These are phyloP conservation scores for Fusarium albidum DNA, from an alignment of 2,329 filamentous ascomycete genomes.

Conservation along the genomic window DNA sequence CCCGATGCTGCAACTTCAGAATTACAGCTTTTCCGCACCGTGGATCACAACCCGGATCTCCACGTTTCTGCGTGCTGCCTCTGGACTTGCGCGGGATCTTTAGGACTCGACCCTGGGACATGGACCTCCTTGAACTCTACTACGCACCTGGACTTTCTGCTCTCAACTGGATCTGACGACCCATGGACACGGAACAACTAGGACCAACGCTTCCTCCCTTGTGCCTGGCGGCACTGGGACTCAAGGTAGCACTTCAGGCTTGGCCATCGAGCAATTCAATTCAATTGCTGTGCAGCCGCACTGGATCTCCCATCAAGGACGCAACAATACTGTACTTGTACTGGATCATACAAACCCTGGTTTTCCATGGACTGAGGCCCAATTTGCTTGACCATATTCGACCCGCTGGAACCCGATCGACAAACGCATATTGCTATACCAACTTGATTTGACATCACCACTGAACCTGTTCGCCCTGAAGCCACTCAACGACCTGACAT, in stretches of 20 bases:
- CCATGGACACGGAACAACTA: constrained; percentile 5
- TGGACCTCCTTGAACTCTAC: background rate
- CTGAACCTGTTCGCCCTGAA: constrained; percentile 13
- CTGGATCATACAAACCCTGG: constrained; percentile 10
- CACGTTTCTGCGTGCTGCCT: constrained; percentile 13
- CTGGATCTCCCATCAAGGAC: constrained; percentile 20
- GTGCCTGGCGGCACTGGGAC: constrained; percentile 21
- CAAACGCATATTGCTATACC: constrained; percentile 30
- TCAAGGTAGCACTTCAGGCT: constrained; percentile 28
- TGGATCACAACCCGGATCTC: constrained; percentile 38
- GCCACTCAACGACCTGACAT: background rate
- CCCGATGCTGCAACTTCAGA: constrained; percentile 42
- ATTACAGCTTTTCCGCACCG: constrained; percentile 21
- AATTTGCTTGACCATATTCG: constrained; percentile 20
- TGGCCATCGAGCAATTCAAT: constrained; percentile 43
- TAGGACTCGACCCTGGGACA: constrained; percentile 33
- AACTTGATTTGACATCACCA: constrained; percentile 31
- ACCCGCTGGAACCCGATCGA: constrained; percentile 14
- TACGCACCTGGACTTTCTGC: constrained; percentile 5
- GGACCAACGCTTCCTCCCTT: constrained; percentile 23
- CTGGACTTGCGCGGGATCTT: constrained; percentile 29
- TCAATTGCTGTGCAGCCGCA: constrained; percentile 47
- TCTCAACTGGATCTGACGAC: constrained; percentile 25
- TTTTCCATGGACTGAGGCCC: constrained; percentile 26
- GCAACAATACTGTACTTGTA: background rate